Evolutionary conservation across 768 basidiomycete genomes (phyloP).

Genomic region (Candolleomyces efflorescens): DNA sequence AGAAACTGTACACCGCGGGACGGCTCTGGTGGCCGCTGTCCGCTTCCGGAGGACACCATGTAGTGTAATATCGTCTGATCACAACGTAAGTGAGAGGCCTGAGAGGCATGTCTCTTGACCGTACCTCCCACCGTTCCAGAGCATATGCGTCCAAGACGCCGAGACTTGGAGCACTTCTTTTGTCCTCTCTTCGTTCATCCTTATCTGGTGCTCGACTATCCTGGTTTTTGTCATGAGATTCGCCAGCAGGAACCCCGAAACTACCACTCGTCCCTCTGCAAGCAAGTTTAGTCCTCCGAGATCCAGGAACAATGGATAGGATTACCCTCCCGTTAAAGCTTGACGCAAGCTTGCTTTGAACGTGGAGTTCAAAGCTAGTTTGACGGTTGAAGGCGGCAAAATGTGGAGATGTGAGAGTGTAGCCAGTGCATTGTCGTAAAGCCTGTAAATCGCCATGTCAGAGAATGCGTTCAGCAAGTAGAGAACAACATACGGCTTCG

Average conservation of each 20-base stretch:
- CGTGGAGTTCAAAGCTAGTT: constrained; percentile 63
- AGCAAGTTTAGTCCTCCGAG: background rate
- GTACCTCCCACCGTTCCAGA: constrained; percentile 86
- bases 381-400: constrained; percentile 52
- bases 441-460: constrained; percentile 35
- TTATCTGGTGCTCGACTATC: constrained; percentile 26
- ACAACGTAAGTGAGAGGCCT: constrained; percentile 6
- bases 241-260: constrained; percentile 69
- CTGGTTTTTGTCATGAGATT: background rate
- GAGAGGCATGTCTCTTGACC: constrained; percentile 12
- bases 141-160: constrained; percentile 77
- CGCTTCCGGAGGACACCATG: constrained; percentile 92
- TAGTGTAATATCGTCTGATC: constrained; percentile 90
- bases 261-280: constrained; percentile 70
- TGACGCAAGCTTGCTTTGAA: constrained; percentile 80
- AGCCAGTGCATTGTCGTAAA: constrained; percentile 65
- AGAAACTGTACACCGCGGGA: constrained; percentile 82
- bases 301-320: background rate
- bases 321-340: constrained; percentile 86
- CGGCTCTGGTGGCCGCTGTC: constrained; percentile 69
- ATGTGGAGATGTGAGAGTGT: constrained; percentile 70
- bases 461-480: constrained; percentile 4
- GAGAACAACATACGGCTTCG: constrained; percentile 44
- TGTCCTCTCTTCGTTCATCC: constrained; percentile 64
- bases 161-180: constrained; percentile 46